phyloP scores from a whole-genome alignment of 352 stramenopile species.

The Thalassiosira pacifica region DNA sequence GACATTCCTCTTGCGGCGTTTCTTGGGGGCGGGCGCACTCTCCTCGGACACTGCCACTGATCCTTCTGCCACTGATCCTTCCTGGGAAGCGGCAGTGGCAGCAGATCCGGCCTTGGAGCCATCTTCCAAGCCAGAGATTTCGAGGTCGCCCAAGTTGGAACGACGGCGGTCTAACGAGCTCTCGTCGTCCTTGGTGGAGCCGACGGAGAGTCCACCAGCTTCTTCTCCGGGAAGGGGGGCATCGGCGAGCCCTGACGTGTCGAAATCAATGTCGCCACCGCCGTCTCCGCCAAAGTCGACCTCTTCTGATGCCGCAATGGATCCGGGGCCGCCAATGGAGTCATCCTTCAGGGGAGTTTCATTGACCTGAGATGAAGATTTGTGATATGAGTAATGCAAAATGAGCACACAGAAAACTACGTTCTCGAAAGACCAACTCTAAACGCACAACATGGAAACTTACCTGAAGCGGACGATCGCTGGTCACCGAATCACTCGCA shows the following conservation, averaged over 20 bases:
- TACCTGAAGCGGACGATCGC: conserved; percentile 54
- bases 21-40: conserved; percentile 50
- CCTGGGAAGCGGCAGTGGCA: too few species aligned
- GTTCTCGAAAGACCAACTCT: conserved; percentile 4
- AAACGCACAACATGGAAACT: conserved; percentile 3
- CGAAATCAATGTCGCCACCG: conserved; percentile 50
- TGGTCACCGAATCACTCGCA: conserved; percentile 56
- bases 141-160: conserved; percentile 54
- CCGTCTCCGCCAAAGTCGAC: conserved; percentile 37
- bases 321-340: conserved; percentile 8
- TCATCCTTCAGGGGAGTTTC: conserved; percentile 48
- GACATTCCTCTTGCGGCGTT: conserved; percentile 43
- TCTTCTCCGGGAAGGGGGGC: too few species aligned
- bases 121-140: conserved; percentile 60
- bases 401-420: too few species aligned
- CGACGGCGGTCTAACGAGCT: conserved; percentile 36
- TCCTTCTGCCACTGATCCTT: too few species aligned
- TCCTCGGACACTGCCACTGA: too few species aligned
- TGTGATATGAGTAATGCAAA: neutral
- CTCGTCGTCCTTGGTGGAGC: conserved; percentile 52
- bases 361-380: conserved; percentile 21
- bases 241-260: conserved; percentile 46
- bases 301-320: conserved; percentile 19
- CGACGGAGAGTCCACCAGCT: conserved; percentile 50
- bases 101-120: conserved; percentile 28